Conservation (phyloP, 805 yeast species). For the Saccharomycopsis fibuligera region DNA sequence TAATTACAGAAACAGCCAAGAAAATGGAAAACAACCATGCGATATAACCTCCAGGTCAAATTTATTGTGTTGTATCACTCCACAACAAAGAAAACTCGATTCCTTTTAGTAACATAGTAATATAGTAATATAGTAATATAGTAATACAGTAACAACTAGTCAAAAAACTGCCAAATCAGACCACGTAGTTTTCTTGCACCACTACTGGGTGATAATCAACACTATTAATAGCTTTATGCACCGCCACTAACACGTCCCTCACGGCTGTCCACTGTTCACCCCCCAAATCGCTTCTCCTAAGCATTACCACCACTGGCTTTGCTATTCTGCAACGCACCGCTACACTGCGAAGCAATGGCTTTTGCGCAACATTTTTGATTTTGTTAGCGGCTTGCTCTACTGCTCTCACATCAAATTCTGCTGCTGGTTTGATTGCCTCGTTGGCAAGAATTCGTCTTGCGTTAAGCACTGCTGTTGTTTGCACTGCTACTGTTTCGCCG, state of each 20-base stretch:
- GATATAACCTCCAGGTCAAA: too few species aligned
- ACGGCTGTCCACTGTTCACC: background rate
- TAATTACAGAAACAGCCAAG: too few species aligned
- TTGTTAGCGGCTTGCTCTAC: background rate
- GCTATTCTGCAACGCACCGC: background rate
- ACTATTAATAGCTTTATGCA: too few species aligned
- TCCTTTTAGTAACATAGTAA: too few species aligned
- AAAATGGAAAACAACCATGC: too few species aligned
- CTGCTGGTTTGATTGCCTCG: constrained; percentile 1
- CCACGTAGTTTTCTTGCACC: background rate
- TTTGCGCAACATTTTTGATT: too few species aligned
- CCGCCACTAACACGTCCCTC: background rate
- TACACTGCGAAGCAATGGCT: background rate
- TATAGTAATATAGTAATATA: too few species aligned
- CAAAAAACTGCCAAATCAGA: too few species aligned
- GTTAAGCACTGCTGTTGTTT: background rate
- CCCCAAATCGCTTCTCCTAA: constrained; percentile 8
- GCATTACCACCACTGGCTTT: background rate
- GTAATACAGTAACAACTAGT: too few species aligned
- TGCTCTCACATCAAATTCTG: background rate
- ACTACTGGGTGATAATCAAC: too few species aligned
- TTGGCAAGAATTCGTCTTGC: background rate
- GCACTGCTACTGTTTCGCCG: background rate
- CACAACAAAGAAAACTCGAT: too few species aligned
- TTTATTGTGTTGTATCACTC: too few species aligned